A percentile compares a stretch with the other conserved stretches of the same genome.
These are phyloP conservation scores for Mycena rebaudengoi DNA, from an alignment of 768 basidiomycete genomes.

Conservation along the genomic window DNA sequence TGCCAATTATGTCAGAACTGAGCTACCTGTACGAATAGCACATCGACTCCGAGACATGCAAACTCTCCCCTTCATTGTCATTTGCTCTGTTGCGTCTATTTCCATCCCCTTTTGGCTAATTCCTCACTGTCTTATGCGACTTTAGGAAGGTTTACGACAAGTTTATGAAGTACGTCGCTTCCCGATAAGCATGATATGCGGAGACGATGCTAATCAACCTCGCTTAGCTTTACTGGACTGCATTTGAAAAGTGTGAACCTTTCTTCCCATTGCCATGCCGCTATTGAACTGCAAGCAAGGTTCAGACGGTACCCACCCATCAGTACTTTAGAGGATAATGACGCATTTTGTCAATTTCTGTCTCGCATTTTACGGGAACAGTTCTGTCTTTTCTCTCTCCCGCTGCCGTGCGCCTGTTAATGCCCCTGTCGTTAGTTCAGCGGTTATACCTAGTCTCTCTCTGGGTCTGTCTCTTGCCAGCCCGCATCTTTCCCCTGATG, in stretches of 20 bases:
- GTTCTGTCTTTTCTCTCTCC: conserved; percentile 54
- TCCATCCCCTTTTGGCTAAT: conserved; percentile 46
- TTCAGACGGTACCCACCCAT: conserved; percentile 80
- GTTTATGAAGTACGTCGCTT: conserved; percentile 77
- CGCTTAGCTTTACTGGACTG: conserved; percentile 83
- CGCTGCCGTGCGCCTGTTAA: not conserved
- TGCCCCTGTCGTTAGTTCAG: conserved; percentile 53
- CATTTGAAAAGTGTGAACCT: conserved; percentile 77
- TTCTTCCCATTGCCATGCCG: not conserved
- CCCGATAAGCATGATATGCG: not conserved
- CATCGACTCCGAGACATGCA: conserved; percentile 90
- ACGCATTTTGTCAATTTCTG: conserved; percentile 79
- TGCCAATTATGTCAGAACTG: conserved; percentile 90
- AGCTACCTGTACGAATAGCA: conserved; percentile 87
- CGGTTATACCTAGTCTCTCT: conserved; percentile 82
- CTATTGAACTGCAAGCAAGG: conserved; percentile 45
- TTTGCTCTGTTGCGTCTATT: not conserved
- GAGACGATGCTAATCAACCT: conserved; percentile 2
- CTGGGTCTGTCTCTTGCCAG: conserved; percentile 89
- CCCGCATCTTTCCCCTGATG: conserved; percentile 77
- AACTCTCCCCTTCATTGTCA: conserved; percentile 81
- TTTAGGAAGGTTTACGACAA: conserved; percentile 80
- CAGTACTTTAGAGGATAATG: conserved; percentile 77
- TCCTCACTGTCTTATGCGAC: no score
- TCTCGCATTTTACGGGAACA: conserved; percentile 74